Evolutionary conservation across 495 filamentous ascomycete species (phyloP).

Genomic region (Parachaetomium inaequale): DNA sequence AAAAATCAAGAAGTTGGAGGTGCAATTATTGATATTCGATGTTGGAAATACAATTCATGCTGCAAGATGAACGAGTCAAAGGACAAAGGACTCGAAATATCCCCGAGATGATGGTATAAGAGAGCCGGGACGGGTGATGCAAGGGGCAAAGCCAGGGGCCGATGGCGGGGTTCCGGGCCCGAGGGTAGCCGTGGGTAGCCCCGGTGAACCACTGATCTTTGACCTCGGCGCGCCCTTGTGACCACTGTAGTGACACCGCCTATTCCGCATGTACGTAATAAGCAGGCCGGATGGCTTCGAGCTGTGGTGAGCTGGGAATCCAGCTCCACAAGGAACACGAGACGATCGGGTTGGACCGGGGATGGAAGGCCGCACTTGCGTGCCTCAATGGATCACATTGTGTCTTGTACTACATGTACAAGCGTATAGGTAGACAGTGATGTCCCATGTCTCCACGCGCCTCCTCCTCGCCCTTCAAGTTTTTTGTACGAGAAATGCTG

Average conservation of each 20-base stretch:
- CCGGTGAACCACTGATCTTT: conserved; percentile 4
- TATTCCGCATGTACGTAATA: conserved; percentile 13
- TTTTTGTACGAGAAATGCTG: too few species aligned
- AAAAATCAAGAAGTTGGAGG: background rate
- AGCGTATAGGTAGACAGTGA: background rate
- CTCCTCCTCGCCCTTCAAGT: background rate
- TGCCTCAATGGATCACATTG: background rate
- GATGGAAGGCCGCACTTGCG: background rate
- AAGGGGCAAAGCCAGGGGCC: conserved; percentile 1
- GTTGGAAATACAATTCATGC: background rate
- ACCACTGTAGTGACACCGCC: conserved; percentile 12
- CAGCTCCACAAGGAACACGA: background rate
- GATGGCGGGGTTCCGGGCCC: conserved; percentile 6
- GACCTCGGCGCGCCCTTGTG: conserved; percentile 13
- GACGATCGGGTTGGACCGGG: too few species aligned
- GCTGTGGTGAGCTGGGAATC: background rate
- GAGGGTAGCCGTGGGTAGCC: conserved; percentile 18
- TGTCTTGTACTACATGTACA: background rate
- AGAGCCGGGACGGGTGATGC: background rate
- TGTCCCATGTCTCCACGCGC: background rate
- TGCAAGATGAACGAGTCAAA: background rate
- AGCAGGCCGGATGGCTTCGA: background rate
- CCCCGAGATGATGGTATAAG: background rate
- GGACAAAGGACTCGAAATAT: background rate
- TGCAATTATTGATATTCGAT: background rate